These are phyloP conservation scores for Pittosporum tobira DNA, from an alignment of 129 eudicot genomes.

Conservation along the genomic window DNA sequence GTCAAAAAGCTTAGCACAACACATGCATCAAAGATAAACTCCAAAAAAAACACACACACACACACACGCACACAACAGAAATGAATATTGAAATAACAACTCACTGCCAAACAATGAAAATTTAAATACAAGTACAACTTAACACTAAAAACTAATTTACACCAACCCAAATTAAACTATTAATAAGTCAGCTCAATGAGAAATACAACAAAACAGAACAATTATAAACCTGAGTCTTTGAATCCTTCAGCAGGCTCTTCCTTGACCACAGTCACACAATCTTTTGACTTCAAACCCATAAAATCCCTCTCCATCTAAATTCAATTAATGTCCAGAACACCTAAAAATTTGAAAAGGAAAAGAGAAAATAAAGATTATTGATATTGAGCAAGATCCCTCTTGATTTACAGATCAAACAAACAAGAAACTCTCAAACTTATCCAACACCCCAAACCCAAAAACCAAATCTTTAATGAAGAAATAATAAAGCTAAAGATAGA, in stretches of 20 bases:
- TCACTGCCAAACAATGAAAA: background rate
- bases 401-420: background rate
- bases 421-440: background rate
- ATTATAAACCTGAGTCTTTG: constrained; percentile 24
- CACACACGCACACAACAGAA: no score
- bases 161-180: no score
- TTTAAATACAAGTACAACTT: no score
- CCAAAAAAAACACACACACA: no score
- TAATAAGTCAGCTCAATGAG: no score
- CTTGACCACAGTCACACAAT: constrained; percentile 12
- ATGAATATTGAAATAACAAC: no score
- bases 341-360: no score
- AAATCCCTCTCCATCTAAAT: constrained; percentile 31
- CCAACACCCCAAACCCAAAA: background rate
- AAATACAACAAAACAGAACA: no score
- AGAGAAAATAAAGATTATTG: no score
- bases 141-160: no score
- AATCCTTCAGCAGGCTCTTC: constrained; percentile 10
- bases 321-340: background rate
- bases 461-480: background rate
- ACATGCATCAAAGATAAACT: background rate
- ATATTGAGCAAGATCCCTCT: background rate
- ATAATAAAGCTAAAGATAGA: no score
- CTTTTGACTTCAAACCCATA: constrained; percentile 25
- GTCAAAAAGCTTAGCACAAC: background rate